A percentile compares a stretch with the other conserved stretches of the same genome.
These are phyloP conservation scores for Aspergillus carbonarius DNA, from an alignment of 2,329 filamentous ascomycete genomes.

Conservation along the genomic window DNA sequence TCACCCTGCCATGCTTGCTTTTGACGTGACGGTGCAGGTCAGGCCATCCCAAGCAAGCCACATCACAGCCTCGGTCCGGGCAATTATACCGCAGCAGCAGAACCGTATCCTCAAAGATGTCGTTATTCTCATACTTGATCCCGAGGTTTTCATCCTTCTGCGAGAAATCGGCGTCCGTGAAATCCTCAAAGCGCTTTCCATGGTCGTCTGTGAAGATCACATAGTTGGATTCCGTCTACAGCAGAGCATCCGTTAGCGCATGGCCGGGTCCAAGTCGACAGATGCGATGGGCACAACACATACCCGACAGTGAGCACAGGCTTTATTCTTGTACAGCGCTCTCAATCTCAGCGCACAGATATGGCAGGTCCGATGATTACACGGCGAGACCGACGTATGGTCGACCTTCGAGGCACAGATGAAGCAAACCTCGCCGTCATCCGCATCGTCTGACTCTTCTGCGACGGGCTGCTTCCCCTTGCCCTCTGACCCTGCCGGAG, in stretches of 20 bases:
- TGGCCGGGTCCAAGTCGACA: background rate
- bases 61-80: constrained; percentile 79
- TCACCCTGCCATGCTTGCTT: constrained; percentile 76
- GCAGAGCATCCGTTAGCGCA: constrained; percentile 13
- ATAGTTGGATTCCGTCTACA: constrained; percentile 53
- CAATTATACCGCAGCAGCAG: constrained; percentile 92
- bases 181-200: constrained; percentile 83
- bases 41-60: constrained; percentile 78
- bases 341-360: constrained; percentile 90
- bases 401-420: constrained; percentile 91
- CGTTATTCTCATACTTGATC: constrained; percentile 83
- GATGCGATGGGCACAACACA: constrained; percentile 33
- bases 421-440: constrained; percentile 85
- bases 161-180: constrained; percentile 68
- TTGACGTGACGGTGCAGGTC: constrained; percentile 80
- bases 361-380: constrained; percentile 95
- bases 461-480: constrained; percentile 29
- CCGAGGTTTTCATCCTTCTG: constrained; percentile 82
- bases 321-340: constrained; percentile 92
- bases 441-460: constrained; percentile 47
- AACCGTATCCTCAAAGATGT: constrained; percentile 88
- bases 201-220: constrained; percentile 91
- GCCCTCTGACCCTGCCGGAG: constrained; percentile 38
- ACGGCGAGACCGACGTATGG: constrained; percentile 85
- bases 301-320: constrained; percentile 93